Evolutionary conservation across 2,329 filamentous ascomycete genomes (phyloP), one percentile per base, ranked within the genome.

Genomic region (Arthrobotrys megalospora): DNA sequence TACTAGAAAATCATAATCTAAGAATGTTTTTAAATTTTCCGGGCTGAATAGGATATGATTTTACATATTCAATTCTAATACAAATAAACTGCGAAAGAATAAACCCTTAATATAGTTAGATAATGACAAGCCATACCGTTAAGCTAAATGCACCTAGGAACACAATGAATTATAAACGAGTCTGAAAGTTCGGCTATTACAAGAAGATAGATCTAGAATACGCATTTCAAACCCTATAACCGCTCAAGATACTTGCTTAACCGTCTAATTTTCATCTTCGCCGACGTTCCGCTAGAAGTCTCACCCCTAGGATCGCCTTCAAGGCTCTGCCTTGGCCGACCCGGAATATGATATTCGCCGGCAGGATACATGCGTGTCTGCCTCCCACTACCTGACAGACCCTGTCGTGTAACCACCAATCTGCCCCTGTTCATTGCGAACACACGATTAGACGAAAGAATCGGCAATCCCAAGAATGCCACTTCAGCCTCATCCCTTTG

Each of bases 391-490:
- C 52, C 60, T 38, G 21, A 58, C 10, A 76, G 38, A n/a, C 63
- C 58, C 28, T 76, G 52, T 6, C 41, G 47, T 28, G 55, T 60
- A 34, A 76, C 53, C 11, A 76, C 43, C 16, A 69, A 11, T 24
- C 71, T 60, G 7, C 71, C 71, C 41, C 53, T 67, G 32, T 76
- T 76, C 64, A 76, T 76, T 0, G 71, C 71, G 45, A 76, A 63
- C 6, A 76, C 53, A 41, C 55, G 55, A 6, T 60, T 58, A 34
- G 53, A 63, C 47, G 58, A 38, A 24, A 76, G 50, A 0, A 55
- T 50, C 4, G 71, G 63, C 24, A 76, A 53, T 36, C 63, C 68
- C 68, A 72, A 47, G 48, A 63, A 63, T 6, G 58, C 71, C 53
- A 76, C 21, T 38, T 68, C 71, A 19, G 67, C 64, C 19, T 55